Evolutionary conservation across 305 asterid genomes (phyloP), one percentile per base, ranked within the genome.

Genomic region (Fraxinus platypoda): DNA sequence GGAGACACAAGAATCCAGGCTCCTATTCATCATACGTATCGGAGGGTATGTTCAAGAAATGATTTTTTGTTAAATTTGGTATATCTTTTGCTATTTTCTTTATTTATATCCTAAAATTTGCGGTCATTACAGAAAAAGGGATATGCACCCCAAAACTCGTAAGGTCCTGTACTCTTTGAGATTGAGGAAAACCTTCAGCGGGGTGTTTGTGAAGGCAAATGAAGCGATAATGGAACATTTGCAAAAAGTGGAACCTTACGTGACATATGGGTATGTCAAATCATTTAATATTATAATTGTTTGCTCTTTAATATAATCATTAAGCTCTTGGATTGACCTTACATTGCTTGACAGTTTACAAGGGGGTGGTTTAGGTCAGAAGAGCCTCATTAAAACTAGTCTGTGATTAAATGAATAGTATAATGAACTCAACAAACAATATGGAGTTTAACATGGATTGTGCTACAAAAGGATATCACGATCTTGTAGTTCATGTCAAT

Each of bases 241-340:
- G 88, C 89, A 80, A 81, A 92, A 91, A 86, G 97, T 96, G 89
- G 98, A 96, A 87, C 99, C 98, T 62, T 96, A 85, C 71, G 88
- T 96, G 34, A 92, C 99, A 49, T 94, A 94, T 80, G 99, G 99
- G 99, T 95, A 93, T 37, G 93, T 78, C 83, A 33, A 49, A 49
- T 49, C 19, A 13, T 46, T 46, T 13, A 46, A 49, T 49, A 49
- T 15, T 13, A 5, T 49, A 15, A 15, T 49, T 43, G 54, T 43
- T 43, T 12, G n/a, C n/a, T 12, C 54, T 12, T 43, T 13, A 12
- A 11, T 43, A 43, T 43, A 43, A 43, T 43, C 17, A 43, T 43
- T 43, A 43, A 2, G 59, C 19, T 7, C 59, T 46, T 46, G 59
- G 21, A 4, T 49, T 49, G 59, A 49, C 21, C 8, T 49, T 49